These are phyloP conservation scores for Sphaerulina musiva DNA, from an alignment of 2,329 filamentous ascomycete genomes.

Conservation along the genomic window DNA sequence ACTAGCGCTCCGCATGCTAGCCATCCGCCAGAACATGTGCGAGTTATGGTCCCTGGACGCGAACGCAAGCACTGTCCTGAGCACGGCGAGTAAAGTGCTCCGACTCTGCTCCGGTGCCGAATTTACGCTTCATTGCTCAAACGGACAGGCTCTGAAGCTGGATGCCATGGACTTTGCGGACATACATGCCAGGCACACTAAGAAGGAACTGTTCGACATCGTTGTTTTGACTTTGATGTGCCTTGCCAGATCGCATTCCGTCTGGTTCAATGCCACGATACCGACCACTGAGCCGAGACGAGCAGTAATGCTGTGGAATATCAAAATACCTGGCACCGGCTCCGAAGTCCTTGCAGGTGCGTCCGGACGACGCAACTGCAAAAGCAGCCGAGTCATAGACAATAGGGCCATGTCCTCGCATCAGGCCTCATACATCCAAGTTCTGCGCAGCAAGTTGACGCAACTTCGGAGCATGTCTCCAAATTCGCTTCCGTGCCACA, in stretches of 20 bases:
- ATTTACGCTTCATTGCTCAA: background rate
- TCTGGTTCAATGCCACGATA: background rate
- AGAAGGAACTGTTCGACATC: background rate
- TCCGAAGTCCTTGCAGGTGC: too few relatives aligned
- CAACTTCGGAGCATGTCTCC: too few relatives aligned
- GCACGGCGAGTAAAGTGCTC: background rate
- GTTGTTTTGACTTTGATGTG: conserved; percentile 2
- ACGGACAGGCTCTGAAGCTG: background rate
- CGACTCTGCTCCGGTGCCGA: conserved; percentile 4
- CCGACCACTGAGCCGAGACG: background rate
- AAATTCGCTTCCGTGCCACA: too few relatives aligned
- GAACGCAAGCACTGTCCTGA: background rate
- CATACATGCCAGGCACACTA: background rate
- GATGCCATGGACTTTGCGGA: background rate
- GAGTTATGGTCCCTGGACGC: background rate
- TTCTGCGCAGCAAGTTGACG: too few relatives aligned
- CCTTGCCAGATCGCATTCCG: background rate
- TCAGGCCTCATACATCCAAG: too few relatives aligned
- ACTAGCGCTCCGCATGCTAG: background rate
- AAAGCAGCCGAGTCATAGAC: too few relatives aligned
- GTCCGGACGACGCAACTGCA: too few relatives aligned
- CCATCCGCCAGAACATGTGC: background rate
- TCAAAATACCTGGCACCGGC: background rate
- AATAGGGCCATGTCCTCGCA: too few relatives aligned
- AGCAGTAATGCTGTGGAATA: conserved; percentile 1